These are phyloP conservation scores for Cordyceps farinosa DNA, from an alignment of 2,329 filamentous ascomycete genomes.

Conservation along the genomic window DNA sequence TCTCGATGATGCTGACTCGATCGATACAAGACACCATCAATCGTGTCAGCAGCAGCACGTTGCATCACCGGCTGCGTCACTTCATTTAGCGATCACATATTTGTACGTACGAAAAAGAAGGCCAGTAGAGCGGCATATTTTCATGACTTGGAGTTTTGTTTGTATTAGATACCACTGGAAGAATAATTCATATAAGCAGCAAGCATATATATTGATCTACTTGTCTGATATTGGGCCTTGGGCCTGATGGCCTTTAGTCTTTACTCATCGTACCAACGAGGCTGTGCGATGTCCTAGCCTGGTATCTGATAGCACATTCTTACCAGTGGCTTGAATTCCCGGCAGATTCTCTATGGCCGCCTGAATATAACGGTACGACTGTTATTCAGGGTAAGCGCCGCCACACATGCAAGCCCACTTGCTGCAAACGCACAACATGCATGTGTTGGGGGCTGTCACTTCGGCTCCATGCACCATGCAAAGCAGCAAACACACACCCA, in stretches of 20 bases:
- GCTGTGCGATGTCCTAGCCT: too few relatives aligned
- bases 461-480: not conserved
- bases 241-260: not conserved
- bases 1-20: not conserved
- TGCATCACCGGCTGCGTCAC: not conserved
- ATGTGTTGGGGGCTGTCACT: not conserved
- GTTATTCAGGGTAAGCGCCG: not conserved
- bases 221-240: not conserved
- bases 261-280: not conserved
- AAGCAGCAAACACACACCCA: not conserved
- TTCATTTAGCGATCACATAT: conserved; percentile 1
- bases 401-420: not conserved
- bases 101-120: conserved; percentile 12
- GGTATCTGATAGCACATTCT: too few relatives aligned
- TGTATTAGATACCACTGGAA: conserved; percentile 14
- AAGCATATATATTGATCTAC: not conserved
- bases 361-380: not conserved
- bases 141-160: conserved; percentile 16
- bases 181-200: not conserved
- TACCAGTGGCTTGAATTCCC: too few relatives aligned
- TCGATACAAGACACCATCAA: too few relatives aligned
- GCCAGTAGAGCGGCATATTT: not conserved
- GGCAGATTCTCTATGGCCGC: too few relatives aligned
- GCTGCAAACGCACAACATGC: not conserved
- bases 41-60: not conserved